Base-by-base conservation (phyloP, 2,329 filamentous ascomycete species). In the Dactylella cylindrospora region DNA sequence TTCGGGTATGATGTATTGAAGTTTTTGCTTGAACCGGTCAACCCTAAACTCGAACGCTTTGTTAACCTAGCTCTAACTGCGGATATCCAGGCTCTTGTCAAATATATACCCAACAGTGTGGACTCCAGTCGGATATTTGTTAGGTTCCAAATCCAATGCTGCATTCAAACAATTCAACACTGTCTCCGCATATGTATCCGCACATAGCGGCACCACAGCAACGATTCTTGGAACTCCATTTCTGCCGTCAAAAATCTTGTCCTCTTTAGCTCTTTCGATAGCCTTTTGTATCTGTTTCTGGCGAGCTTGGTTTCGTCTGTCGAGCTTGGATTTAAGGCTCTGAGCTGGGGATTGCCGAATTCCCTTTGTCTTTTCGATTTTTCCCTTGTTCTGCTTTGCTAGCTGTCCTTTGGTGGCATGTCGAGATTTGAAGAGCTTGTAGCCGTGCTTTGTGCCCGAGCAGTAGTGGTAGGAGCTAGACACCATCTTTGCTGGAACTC, bases 261-360 rank as follows among this genome's bases (percentile, higher is more conserved):
- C 84, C 46, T 89, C 85, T 67, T 86, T 85, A 40, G 86, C 79
- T 70, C 93, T 86, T 69, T 93, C 89, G 71, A 84, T 84, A 71
- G 90, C 84, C 74, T 97, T 96, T 68, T 84, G 79, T 65, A 86
- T 77, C 70, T 91, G 87, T 73, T 85, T 84, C 77, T 98, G 93
- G 74, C 91, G 91, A 68, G 89, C 88, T 77, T 95, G 89, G 74
- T 98, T 97, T 69, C 89, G 84, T 61, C 93, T 86, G 74, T 95
- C 90, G 73, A 98, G 81, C 75, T 97, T 98, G 59, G 90, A 95
- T 88, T 96, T 91, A 75, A 96, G 83, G 76, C 95, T 89, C 73
- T 98, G 93, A 73, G 95, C 89, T 51, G 88, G 88, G 12, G 91
- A 95, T 74, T 88, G 94, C 70, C 91, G 84, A 69, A 85, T 84